Conservation (phyloP, 2,329 filamentous ascomycete genomes). For the Aureobasidium musti region DNA sequence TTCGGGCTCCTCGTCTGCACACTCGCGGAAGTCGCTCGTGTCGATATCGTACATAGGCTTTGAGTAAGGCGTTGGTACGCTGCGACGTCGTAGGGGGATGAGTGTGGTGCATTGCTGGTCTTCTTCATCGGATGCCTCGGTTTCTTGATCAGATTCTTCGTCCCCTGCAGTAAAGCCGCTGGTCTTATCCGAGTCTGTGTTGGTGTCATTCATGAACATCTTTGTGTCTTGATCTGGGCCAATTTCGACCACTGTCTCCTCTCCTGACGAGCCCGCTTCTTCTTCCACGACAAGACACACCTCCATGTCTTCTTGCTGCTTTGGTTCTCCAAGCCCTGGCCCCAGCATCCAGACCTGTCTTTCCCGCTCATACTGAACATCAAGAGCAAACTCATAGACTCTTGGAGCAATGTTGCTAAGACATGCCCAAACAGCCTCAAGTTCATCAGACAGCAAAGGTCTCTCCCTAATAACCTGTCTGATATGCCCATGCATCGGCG, state of each 20-base stretch:
- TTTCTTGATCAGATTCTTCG: background rate
- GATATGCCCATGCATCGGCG: conserved; percentile 8
- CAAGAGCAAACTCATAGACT: background rate
- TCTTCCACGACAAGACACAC: background rate
- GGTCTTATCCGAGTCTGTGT: too few species aligned
- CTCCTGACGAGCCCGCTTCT: background rate
- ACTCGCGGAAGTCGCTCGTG: background rate
- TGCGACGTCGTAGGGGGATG: background rate
- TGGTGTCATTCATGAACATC: background rate
- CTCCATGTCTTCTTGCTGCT: background rate
- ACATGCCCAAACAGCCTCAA: background rate
- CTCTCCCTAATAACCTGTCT: conserved; percentile 11
- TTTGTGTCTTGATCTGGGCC: background rate
- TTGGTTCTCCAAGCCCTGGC: background rate
- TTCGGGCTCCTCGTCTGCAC: conserved; percentile 6
- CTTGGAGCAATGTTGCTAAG: background rate
- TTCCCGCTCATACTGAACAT: background rate
- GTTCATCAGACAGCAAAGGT: background rate
- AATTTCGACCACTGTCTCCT: background rate
- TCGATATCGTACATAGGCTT: background rate
- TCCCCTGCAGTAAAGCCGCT: background rate
- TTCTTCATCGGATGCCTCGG: background rate
- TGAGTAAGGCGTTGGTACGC: background rate
- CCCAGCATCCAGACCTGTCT: background rate
- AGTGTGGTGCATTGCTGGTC: too few species aligned